Conservation (phyloP, 2,329 filamentous ascomycete species). For the Sporothrix humicola region DNA sequence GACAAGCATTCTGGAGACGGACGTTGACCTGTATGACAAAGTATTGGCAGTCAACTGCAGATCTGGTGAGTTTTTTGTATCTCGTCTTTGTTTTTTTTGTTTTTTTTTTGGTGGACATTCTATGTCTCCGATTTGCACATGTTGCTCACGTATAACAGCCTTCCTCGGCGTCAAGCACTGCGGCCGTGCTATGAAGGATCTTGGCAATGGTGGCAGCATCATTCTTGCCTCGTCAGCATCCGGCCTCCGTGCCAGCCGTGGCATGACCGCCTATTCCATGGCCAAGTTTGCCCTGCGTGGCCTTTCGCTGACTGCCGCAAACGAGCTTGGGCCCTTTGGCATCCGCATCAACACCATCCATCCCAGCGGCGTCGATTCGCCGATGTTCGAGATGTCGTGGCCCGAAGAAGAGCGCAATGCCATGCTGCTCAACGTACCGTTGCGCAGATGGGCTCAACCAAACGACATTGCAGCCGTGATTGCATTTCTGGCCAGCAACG, state of each 20-base stretch:
- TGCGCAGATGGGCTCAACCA: slow-evolving; percentile 13
- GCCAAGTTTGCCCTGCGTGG: slow-evolving; percentile 21
- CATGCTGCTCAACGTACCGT: slow-evolving; percentile 9
- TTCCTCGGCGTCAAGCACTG: slow-evolving; percentile 19
- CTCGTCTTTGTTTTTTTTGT: background rate
- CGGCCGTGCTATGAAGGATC: slow-evolving; percentile 6
- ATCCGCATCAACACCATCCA: slow-evolving; percentile 25
- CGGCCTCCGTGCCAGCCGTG: slow-evolving; percentile 1
- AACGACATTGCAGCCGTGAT: slow-evolving; percentile 13
- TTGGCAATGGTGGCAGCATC: slow-evolving; percentile 15
- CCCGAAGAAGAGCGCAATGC: slow-evolving; percentile 15
- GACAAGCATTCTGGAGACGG: slow-evolving; percentile 11
- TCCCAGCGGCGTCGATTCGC: slow-evolving; percentile 18
- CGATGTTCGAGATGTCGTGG: slow-evolving; percentile 24
- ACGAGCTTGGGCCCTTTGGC: background rate
- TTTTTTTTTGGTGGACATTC: background rate
- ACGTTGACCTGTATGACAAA: background rate
- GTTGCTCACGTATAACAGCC: background rate
- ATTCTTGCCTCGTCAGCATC: slow-evolving; percentile 17
- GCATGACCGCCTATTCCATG: slow-evolving; percentile 17
- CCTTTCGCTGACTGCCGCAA: slow-evolving; percentile 4
- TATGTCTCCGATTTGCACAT: background rate
- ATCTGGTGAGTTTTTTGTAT: background rate
- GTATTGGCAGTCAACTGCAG: background rate
- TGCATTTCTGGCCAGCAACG: slow-evolving; percentile 10